Base-by-base conservation (phyloP, 371 early-diverging fungal genomes). In the Fennellomyces sp. region DNA sequence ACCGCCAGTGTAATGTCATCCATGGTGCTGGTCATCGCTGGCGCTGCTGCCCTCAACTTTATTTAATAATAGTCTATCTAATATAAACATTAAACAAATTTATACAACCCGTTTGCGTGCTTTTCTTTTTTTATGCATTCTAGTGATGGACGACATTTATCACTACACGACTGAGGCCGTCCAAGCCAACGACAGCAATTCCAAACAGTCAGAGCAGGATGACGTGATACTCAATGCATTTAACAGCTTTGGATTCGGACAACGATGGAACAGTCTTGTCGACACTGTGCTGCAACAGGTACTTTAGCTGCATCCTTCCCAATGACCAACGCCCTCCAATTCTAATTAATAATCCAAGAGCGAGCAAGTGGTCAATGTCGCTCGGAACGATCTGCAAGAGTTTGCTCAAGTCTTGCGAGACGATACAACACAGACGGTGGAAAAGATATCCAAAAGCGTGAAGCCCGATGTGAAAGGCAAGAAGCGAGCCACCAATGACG, bases 211-310 rank as follows among this genome's bases (percentile, higher is more conserved):
- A 23, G 61, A 58, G 12, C 48, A 69, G 15, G 68, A 78, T 2
- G 80, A 80, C 61, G 72, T 69, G 13, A 61, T 80, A 42, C 39
- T 75, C n/a, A 68, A 73, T 49, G 73, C 80, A 19, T 80, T 80
- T 50, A 73, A 52, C 36, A 73, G 66, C 51, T 75, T 76, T 59
- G 73, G 75, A 8, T 80, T 75, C 63, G 63, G 75, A n/a, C 63
- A 63, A 48, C 69, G 73, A 49, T 80, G 68, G 66, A 55, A 50
- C 11, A 72, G 63, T 50, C 52, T 76, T 39, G 64, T 76, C 0
- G 73, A 77, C 33, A 71, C 80, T 26, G 80, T 80, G 5, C 75
- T 72, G 26, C 76, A 75, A 47, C 75, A 75, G 73, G 80, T 71
- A 54, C 36, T 19, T 28, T 29, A 39, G 5, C 10, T 15, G 10